These are phyloP conservation scores for Fusarium pininemorale DNA, from an alignment of 2,329 filamentous ascomycete genomes.

Conservation along the genomic window DNA sequence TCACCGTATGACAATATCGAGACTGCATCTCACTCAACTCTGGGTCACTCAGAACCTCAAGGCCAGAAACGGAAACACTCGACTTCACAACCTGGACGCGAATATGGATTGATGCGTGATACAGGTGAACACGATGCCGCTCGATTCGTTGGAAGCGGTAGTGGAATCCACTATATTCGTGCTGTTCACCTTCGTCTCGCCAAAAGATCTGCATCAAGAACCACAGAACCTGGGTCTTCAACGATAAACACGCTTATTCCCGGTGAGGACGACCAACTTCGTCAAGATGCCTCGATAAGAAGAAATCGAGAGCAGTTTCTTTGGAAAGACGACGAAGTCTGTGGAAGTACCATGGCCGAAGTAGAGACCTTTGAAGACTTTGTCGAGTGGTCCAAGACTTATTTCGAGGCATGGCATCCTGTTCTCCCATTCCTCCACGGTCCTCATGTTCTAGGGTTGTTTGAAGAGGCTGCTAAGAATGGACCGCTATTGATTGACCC, in stretches of 20 bases:
- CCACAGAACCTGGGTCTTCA: conserved; percentile 10
- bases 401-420: conserved; percentile 67
- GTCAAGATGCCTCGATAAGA: conserved; percentile 29
- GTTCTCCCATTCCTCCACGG: conserved; percentile 66
- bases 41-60: conserved; percentile 31
- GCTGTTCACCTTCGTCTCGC: conserved; percentile 61
- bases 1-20: conserved; percentile 45
- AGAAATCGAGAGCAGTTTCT: conserved; percentile 36
- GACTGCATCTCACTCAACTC: conserved; percentile 37
- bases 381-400: conserved; percentile 59
- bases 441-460: conserved; percentile 57
- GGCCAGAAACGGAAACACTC: conserved; percentile 45
- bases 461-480: conserved; percentile 54
- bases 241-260: conserved; percentile 55
- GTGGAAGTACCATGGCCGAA: conserved; percentile 1
- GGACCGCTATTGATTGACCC: conserved; percentile 26
- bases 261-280: conserved; percentile 64
- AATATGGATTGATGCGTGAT: conserved; percentile 59
- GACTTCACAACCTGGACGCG: conserved; percentile 41
- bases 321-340: conserved; percentile 50
- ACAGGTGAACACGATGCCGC: conserved; percentile 56
- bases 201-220: conserved; percentile 35
- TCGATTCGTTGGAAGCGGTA: conserved; percentile 65
- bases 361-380: conserved; percentile 56
- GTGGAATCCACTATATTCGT: conserved; percentile 67